phyloP scores from a whole-genome alignment of 192 early-diverging fungal species.

The Umbelopsis vinacea region DNA sequence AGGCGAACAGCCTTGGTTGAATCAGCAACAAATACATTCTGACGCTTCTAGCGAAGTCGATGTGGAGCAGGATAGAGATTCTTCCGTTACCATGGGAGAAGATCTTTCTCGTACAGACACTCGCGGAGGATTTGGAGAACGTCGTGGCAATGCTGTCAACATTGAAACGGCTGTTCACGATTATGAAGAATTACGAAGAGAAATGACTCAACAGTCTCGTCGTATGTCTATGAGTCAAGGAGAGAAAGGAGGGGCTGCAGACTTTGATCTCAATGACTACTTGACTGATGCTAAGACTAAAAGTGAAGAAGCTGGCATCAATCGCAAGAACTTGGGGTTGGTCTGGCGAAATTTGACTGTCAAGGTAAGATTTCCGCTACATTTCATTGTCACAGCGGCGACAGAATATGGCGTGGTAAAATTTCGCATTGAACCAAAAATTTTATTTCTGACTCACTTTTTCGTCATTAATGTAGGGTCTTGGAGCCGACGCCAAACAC shows the following conservation, averaged over 20 bases:
- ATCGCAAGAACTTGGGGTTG: slow-evolving; percentile 48
- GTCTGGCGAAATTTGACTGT: slow-evolving; percentile 51
- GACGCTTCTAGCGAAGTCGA: neutral
- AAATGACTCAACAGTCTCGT: slow-evolving; percentile 36
- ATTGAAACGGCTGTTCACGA: slow-evolving; percentile 31
- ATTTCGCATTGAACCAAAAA: too few species aligned
- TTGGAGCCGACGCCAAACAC: slow-evolving; percentile 44
- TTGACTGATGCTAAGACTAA: slow-evolving; percentile 19
- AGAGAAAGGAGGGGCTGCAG: slow-evolving; percentile 24
- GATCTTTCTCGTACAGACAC: slow-evolving; percentile 9
- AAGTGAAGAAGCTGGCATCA: slow-evolving; percentile 42
- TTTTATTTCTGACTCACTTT: neutral
- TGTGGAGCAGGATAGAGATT: neutral
- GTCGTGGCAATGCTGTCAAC: slow-evolving; percentile 39
- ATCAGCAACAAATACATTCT: neutral
- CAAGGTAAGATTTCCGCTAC: neutral
- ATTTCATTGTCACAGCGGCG: too few species aligned
- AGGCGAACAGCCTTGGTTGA: slow-evolving; percentile 18
- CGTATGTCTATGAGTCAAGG: slow-evolving; percentile 25
- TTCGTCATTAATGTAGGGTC: slow-evolving; percentile 11
- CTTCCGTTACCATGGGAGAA: neutral
- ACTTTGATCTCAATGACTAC: slow-evolving; percentile 24
- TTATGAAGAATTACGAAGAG: slow-evolving; percentile 33
- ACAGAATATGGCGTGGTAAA: too few species aligned
- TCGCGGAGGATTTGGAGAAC: slow-evolving; percentile 37